Evolutionary conservation across 306 rosid genomes (phyloP), one percentile per base, ranked within the genome.

Genomic region (Astragalus glycyphyllos): DNA sequence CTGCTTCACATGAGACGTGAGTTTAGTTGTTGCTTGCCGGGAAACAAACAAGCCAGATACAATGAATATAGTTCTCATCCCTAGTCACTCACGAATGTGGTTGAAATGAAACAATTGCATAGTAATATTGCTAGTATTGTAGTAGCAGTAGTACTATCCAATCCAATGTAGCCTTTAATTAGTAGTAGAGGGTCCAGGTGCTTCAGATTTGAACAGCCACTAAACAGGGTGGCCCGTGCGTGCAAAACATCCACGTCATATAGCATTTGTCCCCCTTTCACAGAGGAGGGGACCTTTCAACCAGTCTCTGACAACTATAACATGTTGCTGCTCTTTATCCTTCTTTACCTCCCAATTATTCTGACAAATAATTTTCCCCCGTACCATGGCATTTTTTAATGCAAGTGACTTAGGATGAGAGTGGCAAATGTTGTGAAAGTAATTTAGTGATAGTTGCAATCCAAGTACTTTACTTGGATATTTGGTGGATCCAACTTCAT

Each of bases 181-280:
- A n/a, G n/a, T 20, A 14, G 71, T 34, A 8, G 20, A 48, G 75
- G 79, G 72, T 38, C 63, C 78, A 65, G 64, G 65, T 65, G 78
- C 11, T 49, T 32, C 47, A 44, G 72, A 61, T 9, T 31, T 57
- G 10, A 56, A 7, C 29, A 50, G 4, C 45, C 53, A 46, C 47
- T 54, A 56, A 48, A 7, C 11, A 7, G 58, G 65, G 73, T 62
- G 83, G 70, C 35, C 83, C 71, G 54, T 15, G 48, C 79, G 61
- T 73, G 76, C 46, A 51, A 67, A 67, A 42, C 46, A 8, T 67
- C 75, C 72, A 59, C 71, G 61, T 73, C 60, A 8, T 49, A 8
- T 49, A n/a, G 8, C 69, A 41, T 58, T 69, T 78, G 77, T 57
- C 31, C 35, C 29, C 15, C 16, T 29, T 0, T 2, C 2, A 40